phyloP scores from a whole-genome alignment of 169 alveolate species.

The Perkinsus olseni region DNA sequence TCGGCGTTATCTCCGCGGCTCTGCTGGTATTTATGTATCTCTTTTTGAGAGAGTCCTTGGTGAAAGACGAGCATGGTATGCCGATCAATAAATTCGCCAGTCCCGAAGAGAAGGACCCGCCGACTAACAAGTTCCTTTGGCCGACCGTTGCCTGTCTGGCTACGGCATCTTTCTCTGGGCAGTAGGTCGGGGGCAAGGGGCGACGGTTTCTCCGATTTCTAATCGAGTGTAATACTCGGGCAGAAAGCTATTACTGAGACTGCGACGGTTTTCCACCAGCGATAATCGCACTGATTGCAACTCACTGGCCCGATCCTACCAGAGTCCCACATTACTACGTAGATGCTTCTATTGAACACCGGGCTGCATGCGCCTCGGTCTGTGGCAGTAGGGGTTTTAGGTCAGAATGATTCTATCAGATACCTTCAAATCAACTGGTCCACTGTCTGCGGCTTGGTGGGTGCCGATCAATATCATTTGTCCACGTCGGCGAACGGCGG shows the following conservation, averaged over 20 bases:
- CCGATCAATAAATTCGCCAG: not conserved
- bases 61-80: not conserved
- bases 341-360: too few species aligned
- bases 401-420: too few species aligned
- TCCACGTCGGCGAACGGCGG: not conserved
- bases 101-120: not conserved
- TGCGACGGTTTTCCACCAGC: too few species aligned
- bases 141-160: not conserved
- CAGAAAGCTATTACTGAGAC: too few species aligned
- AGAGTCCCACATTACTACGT: too few species aligned
- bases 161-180: not conserved
- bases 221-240: too few species aligned
- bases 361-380: too few species aligned
- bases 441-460: not conserved
- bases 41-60: not conserved
- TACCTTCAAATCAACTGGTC: not conserved
- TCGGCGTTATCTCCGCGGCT: not conserved
- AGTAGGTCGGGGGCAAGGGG: not conserved
- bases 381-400: too few species aligned
- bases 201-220: not conserved
- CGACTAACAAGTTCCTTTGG: not conserved
- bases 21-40: not conserved
- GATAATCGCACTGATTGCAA: too few species aligned
- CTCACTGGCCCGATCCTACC: too few species aligned
- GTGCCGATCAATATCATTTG: not conserved